Conservation (phyloP, 1,284 basidiomycete genomes). For the Paramarasmius palmivorus region DNA sequence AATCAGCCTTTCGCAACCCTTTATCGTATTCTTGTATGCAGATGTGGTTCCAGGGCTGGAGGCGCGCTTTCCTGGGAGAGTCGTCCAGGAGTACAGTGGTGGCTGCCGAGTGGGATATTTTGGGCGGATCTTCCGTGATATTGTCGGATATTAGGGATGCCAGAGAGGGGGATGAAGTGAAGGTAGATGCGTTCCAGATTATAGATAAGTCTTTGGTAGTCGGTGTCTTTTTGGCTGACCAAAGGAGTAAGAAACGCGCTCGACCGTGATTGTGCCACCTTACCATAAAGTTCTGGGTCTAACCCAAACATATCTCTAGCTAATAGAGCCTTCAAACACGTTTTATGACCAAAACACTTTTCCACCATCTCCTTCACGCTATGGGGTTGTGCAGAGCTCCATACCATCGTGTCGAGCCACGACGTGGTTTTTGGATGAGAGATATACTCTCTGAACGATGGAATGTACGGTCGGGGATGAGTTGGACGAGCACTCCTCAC, state of each 20-base stretch:
- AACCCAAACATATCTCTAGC: constrained; percentile 78
- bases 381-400: constrained; percentile 83
- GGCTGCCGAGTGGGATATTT: constrained; percentile 49
- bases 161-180: constrained; percentile 29
- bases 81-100: constrained; percentile 85
- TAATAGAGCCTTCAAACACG: constrained; percentile 67
- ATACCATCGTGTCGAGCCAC: constrained; percentile 83
- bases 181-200: constrained; percentile 53
- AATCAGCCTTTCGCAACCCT: constrained; percentile 44
- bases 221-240: constrained; percentile 59
- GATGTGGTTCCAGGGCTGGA: constrained; percentile 83
- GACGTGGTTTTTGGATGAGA: constrained; percentile 52
- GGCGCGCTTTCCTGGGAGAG: constrained; percentile 71
- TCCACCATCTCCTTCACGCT: constrained; percentile 76
- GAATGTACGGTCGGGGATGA: constrained; percentile 69
- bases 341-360: constrained; percentile 49
- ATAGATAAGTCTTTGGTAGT: constrained; percentile 79
- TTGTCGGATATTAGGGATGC: constrained; percentile 5
- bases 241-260: constrained; percentile 12
- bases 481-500: constrained; percentile 34
- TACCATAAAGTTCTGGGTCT: constrained; percentile 57
- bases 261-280: constrained; percentile 11
- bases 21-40: constrained; percentile 70
- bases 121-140: not conserved
- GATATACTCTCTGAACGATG: constrained; percentile 63